Evolutionary conservation across 2,329 filamentous ascomycete species (phyloP), one percentile per base, ranked within the genome.

Genomic region (Zasmidium citrigriseum): DNA sequence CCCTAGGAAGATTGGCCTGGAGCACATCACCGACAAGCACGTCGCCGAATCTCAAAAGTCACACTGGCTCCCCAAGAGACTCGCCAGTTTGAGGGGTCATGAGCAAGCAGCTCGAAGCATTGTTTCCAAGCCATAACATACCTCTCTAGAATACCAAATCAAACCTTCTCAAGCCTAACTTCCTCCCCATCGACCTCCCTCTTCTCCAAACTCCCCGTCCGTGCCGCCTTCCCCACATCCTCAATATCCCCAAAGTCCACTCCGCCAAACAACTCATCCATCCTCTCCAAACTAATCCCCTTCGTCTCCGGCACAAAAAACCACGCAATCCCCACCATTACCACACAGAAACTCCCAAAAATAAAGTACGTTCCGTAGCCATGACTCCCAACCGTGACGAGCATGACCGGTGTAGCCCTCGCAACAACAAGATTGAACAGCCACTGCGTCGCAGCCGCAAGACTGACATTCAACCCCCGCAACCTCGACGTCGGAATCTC

Each of bases 291-390:
- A 10, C 64, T 61, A 5, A 70, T 44, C 16, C 87, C 61, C 77
- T 90, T 90, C 11, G 88, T 90, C 75, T 90, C 88, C 0, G 88
- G 88, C n/a, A 89, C 81, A 61, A 86, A 82, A 77, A 88, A 86
- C 78, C 80, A 88, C 49, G 86, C 83, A 67, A 87, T 88, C 55
- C 86, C 60, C 60, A 83, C 46, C 53, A 83, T 83, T 70, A 84
- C 86, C 71, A 89, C 89, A 57, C 74, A 55, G 21, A 55, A 55
- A 2, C 46, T 81, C 11, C 85, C 82, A 70, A 89, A 90, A 67
- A 89, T 85, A 70, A 90, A 83, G 73, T 55, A 55, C 7, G 53
- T 49, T 7, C 53, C 53, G n/a, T 49, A 55, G 21, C 53, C 73
- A 51, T 75, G 73, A 9, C 68, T 68, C 11, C 80, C 81, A 54